A percentile compares a stretch with the other conserved stretches of the same genome.
These are phyloP conservation scores for Ophiosphaerella korrae DNA, from an alignment of 2,329 filamentous ascomycete genomes.

Conservation along the genomic window DNA sequence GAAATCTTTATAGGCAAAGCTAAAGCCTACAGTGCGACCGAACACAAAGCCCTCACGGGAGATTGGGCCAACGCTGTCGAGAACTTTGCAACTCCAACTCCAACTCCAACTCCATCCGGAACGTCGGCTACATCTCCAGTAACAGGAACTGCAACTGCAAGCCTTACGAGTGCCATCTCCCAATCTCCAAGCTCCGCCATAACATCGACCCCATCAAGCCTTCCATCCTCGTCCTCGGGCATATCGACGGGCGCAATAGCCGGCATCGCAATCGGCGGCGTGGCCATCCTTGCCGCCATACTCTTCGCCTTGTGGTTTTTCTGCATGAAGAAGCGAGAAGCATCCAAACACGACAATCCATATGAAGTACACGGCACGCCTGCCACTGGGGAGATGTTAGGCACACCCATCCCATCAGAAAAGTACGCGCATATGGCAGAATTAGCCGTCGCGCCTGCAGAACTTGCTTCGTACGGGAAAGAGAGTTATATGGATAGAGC, in stretches of 20 bases:
- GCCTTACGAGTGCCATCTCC: background rate
- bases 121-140: background rate
- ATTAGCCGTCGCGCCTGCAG: background rate
- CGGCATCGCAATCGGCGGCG: slow-evolving; percentile 12
- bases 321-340: background rate
- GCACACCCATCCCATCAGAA: background rate
- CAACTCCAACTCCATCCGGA: background rate
- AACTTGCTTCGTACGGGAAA: background rate
- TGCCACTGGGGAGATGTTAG: background rate
- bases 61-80: background rate
- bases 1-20: too few species aligned
- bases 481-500: background rate
- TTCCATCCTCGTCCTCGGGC: background rate
- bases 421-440: slow-evolving; percentile 5
- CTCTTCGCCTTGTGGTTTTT: slow-evolving; percentile 2
- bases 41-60: slow-evolving; percentile 1
- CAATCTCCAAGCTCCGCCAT: background rate
- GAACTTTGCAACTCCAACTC: background rate
- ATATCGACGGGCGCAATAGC: slow-evolving; percentile 17
- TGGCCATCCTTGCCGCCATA: slow-evolving; percentile 1
- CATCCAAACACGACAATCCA: background rate
- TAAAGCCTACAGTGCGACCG: slow-evolving; percentile 1
- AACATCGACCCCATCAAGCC: background rate
- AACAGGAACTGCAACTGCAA: background rate
- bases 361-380: background rate